These are phyloP conservation scores for Fraxinus americana DNA, from an alignment of 257 asterid species.

Conservation along the genomic window DNA sequence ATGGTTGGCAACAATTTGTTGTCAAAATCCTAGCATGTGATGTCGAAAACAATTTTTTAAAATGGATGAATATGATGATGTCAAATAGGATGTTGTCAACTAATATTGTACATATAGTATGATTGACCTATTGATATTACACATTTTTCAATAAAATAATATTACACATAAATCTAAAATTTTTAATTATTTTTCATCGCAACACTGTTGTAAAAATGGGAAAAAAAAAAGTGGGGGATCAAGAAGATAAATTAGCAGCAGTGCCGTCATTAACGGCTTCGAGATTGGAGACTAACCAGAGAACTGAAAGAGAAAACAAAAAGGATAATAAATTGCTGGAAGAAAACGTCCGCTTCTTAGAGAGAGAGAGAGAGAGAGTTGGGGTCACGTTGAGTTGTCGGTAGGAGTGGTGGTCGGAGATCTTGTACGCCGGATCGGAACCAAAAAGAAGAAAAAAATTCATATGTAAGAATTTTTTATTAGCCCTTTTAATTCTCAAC, in stretches of 20 bases:
- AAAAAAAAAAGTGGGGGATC: no score
- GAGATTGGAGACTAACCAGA: conserved; percentile 24
- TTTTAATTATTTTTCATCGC: no score
- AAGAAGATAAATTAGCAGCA: conserved; percentile 5
- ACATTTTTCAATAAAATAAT: no score
- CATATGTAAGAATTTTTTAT: conserved; percentile 10
- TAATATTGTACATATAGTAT: no score
- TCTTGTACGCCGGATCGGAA: conserved; percentile 27
- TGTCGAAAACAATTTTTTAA: no score
- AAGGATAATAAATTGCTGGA: not conserved
- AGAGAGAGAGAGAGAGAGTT: conserved; percentile 11
- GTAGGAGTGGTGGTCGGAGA: conserved; percentile 16
- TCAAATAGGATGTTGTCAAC: no score
- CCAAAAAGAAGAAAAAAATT: not conserved
- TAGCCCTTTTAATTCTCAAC: not conserved
- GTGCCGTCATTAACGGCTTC: conserved; percentile 24
- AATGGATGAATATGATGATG: no score
- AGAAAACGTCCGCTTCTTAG: not conserved
- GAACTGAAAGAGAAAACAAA: not conserved
- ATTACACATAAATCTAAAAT: no score
- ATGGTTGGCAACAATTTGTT: no score
- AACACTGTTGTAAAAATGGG: no score
- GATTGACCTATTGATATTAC: no score
- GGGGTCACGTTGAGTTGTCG: conserved; percentile 30
- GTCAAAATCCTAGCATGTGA: no score